phyloP scores from a whole-genome alignment of 1,284 basidiomycete species.

The Marasmius sp. region DNA sequence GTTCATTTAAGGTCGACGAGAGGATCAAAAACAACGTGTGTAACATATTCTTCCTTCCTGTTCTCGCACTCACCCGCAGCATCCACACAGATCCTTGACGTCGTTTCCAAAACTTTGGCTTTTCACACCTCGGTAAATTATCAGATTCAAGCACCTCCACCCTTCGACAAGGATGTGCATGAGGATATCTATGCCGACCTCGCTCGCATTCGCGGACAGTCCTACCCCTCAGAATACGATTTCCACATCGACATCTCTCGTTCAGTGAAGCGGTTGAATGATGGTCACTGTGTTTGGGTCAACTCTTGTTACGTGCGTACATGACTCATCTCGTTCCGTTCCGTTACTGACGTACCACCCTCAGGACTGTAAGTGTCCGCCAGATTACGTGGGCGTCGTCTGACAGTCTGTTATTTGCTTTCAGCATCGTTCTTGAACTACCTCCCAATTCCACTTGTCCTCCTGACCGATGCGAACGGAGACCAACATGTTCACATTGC shows the following conservation, averaged over 20 bases:
- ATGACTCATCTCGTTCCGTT: neutral
- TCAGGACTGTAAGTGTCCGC: neutral
- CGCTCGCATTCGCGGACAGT: neutral
- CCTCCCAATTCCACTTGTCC: slow-evolving; percentile 7
- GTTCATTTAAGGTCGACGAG: slow-evolving; percentile 5
- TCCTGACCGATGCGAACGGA: slow-evolving; percentile 5
- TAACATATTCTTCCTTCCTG: neutral
- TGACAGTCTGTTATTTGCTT: neutral
- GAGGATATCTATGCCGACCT: slow-evolving; percentile 1
- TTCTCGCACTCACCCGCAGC: neutral
- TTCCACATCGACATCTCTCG: slow-evolving; percentile 8
- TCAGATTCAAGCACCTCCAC: neutral
- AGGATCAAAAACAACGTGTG: slow-evolving; percentile 3
- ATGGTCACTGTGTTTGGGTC: slow-evolving; percentile 8
- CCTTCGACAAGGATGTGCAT: slow-evolving; percentile 1
- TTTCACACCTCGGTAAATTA: slow-evolving; percentile 1
- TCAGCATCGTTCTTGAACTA: slow-evolving; percentile 4
- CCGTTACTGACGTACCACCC: neutral
- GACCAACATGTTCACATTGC: neutral
- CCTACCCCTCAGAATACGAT: slow-evolving; percentile 7
- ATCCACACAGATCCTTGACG: neutral
- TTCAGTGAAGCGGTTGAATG: slow-evolving; percentile 5
- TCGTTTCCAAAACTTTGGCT: neutral
- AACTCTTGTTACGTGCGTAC: slow-evolving; percentile 7
- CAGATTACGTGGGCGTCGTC: neutral